phyloP scores from a whole-genome alignment of 208 protist species.

The Leishmania guyanensis region DNA sequence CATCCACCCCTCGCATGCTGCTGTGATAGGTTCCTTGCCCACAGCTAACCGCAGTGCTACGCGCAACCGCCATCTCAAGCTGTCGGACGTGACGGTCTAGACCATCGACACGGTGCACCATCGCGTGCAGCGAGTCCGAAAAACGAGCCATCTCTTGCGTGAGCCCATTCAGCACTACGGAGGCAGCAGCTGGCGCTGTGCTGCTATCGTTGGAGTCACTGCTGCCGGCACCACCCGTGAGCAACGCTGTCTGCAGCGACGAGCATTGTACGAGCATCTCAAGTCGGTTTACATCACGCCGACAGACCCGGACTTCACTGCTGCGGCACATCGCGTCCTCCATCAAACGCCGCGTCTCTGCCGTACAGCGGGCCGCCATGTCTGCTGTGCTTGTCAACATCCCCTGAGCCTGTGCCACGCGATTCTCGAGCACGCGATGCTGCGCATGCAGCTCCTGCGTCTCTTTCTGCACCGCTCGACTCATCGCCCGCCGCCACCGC shows the following conservation, averaged over 20 bases:
- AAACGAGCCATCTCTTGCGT: conserved; percentile 37
- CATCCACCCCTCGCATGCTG: background rate
- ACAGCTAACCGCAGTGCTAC: background rate
- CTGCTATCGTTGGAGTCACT: background rate
- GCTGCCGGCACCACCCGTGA: background rate
- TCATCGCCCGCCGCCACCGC: conserved; percentile 42
- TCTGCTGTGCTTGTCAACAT: conserved; percentile 46
- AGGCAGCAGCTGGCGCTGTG: background rate
- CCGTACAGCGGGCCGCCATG: conserved; percentile 32
- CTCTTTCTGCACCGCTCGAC: conserved; percentile 28
- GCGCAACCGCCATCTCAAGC: conserved; percentile 29
- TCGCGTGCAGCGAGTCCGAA: conserved; percentile 42
- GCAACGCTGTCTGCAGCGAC: conserved; percentile 1
- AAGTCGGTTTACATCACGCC: conserved; percentile 74
- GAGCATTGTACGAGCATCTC: conserved; percentile 68
- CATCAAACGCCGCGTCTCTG: conserved; percentile 51
- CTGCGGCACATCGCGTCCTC: conserved; percentile 47
- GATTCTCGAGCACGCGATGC: conserved; percentile 37
- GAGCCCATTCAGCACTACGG: conserved; percentile 7
- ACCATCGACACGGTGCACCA: conserved; percentile 34
- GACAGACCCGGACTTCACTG: conserved; percentile 62
- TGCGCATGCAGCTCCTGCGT: conserved; percentile 26
- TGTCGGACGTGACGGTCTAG: conserved; percentile 44
- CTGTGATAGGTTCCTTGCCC: background rate
- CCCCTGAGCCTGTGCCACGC: conserved; percentile 61